Evolutionary conservation across 352 stramenopile genomes (phyloP), one percentile per base, ranked within the genome.

Genomic region (Phytophthora sojae): DNA sequence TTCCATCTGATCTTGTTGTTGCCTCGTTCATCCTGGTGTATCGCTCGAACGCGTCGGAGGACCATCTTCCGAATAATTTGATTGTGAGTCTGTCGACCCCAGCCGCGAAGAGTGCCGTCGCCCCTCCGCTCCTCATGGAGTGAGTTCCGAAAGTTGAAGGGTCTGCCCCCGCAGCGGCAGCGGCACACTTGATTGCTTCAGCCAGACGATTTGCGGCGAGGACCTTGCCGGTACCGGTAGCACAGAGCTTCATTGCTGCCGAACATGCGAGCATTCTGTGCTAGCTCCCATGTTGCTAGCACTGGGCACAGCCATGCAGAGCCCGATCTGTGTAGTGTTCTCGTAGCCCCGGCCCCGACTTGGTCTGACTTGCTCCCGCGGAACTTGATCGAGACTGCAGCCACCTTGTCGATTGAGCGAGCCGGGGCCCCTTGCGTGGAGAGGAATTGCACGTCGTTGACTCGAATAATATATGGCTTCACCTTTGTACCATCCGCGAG

Each of bases 251-350:
- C 39, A 8, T 47, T 47, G 39, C 39, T 21, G 39, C 39, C 39
- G 2, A 47, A 47, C 2, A 15, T 2, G 39, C 17, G 12, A 19
- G 39, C 39, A 47, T 2, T 47, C 39, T 19, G 39, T 17, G 6
- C 4, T 47, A 47, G 39, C 39, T 47, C 39, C 57, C 57, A 73
- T 25, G 26, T 21, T 0, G 64, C 57, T 17, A 37, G 51, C 2
- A 72, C 64, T 6, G 64, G 57, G n/a, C 64, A 64, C 12, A 64
- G 50, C 50, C 57, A 72, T 15, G 17, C 39, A 12, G 35, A 32
- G 17, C 42, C 29, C 8, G 50, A 62, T 6, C 52, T 25, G 23
- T 72, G 23, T 21, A 72, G 42, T 9, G 51, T 58, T 25, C 57
- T 35, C n/a, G 32, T 58, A 23, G 54, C 15, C 0, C 57, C 64